Evolutionary conservation across 177 flowering plant species (phyloP).

Genomic region (Vitis hybrid): DNA sequence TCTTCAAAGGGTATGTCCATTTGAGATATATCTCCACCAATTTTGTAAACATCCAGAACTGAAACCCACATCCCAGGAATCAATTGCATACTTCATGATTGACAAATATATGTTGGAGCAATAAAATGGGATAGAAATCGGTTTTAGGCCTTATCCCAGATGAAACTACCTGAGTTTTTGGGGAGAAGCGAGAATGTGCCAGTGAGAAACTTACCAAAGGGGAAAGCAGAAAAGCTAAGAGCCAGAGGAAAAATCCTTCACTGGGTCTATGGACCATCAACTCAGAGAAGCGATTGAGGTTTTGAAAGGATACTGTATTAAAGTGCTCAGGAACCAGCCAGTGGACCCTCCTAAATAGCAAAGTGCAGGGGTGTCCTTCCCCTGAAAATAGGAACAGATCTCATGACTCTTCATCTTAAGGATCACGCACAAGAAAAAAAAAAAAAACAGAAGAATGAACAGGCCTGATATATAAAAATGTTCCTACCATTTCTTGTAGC

Average conservation of each 20-base stretch:
- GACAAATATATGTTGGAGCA: background rate
- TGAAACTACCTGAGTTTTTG: too few species aligned
- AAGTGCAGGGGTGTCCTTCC: conserved; percentile 22
- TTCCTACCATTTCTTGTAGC: conserved; percentile 27
- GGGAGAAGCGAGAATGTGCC: background rate
- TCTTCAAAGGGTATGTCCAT: conserved; percentile 28
- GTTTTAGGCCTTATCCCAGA: too few species aligned
- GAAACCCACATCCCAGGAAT: conserved; percentile 3
- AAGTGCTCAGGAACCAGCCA: conserved; percentile 28
- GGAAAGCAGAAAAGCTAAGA: conserved; percentile 22
- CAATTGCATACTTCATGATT: too few species aligned
- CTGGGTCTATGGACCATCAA: conserved; percentile 34
- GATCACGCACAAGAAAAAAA: background rate
- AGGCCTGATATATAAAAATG: background rate
- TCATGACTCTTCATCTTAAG: background rate
- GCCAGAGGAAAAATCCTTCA: conserved; percentile 27
- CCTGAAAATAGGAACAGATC: conserved; percentile 17
- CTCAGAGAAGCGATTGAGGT: conserved; percentile 30
- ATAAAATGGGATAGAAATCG: too few species aligned
- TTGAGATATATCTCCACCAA: conserved; percentile 30
- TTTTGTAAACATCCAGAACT: conserved; percentile 30
- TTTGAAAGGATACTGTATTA: conserved; percentile 3
- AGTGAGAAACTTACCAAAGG: conserved; percentile 28
- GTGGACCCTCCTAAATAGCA: conserved; percentile 26
- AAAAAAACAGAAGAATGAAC: background rate